Evolutionary conservation across 257 asterid species (phyloP).

Genomic region (Lantana camara): DNA sequence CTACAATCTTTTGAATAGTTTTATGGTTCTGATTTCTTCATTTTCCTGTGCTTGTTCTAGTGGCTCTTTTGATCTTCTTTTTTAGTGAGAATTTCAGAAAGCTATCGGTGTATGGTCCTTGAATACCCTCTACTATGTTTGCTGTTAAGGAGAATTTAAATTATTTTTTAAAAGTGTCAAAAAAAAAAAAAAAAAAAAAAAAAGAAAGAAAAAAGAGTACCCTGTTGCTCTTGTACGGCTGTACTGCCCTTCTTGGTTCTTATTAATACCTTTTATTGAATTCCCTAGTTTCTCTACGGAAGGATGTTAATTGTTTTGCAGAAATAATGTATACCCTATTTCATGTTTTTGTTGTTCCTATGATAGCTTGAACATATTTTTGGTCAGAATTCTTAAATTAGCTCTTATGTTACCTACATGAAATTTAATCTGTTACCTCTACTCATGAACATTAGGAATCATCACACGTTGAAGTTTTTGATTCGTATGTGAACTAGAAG

Average conservation of each 20-base stretch:
- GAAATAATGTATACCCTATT: slow-evolving; percentile 6
- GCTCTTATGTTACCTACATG: neutral
- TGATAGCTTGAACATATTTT: slow-evolving; percentile 8
- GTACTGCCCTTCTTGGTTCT: neutral
- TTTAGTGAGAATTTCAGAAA: neutral
- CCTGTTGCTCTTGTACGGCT: neutral
- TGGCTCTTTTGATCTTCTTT: neutral
- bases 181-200: neutral
- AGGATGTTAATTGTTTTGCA: slow-evolving; percentile 1
- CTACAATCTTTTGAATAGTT: slow-evolving; percentile 5
- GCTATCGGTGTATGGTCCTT: slow-evolving; percentile 8
- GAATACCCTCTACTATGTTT: neutral
- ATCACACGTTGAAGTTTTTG: slow-evolving; percentile 20
- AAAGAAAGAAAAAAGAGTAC: neutral
- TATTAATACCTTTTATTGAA: slow-evolving; percentile 16
- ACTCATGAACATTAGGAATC: slow-evolving; percentile 8
- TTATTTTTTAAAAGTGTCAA: neutral
- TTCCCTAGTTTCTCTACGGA: slow-evolving; percentile 5
- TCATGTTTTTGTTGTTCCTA: slow-evolving; percentile 1
- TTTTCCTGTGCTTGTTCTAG: slow-evolving; percentile 10
- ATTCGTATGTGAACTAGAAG: slow-evolving; percentile 5
- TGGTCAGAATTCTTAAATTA: slow-evolving; percentile 1
- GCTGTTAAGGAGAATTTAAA: neutral
- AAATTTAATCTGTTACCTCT: neutral
- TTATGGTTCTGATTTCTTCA: neutral